Evolutionary conservation across 2,329 filamentous ascomycete genomes (phyloP), one percentile per base, ranked within the genome.

Genomic region (Verticillium klebahnii): DNA sequence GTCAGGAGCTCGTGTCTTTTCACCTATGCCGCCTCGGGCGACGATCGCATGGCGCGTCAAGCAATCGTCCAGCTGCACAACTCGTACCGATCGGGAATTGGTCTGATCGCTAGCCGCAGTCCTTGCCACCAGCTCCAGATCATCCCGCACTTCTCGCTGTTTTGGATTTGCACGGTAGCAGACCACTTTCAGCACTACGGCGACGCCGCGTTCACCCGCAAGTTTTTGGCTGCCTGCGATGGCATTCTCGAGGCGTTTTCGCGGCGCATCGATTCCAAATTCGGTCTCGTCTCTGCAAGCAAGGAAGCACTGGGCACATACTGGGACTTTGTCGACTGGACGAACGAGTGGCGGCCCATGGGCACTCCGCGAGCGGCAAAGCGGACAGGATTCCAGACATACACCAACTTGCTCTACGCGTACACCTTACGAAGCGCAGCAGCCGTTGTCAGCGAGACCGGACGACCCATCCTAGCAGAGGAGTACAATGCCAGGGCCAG

Each of bases 241-340:
- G 74, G 72, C 2, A 70, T 77, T 0, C 65, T 77, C 9, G 70
- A 71, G 15, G 73, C 70, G 58, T 74, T 74, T 56, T 61, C 61
- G 31, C 59, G 63, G 5, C 64, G 63, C 19, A 52, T 67, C 19
- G 64, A 67, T 25, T 5, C 39, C 8, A 12, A 54, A 2, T 39
- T 64, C 11, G 65, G 65, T 11, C 63, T 68, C 11, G 57, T 67
- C 1, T 56, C 60, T 1, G 56, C 59, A 32, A 66, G 69, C 2
- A 63, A 71, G 2, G 65, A 67, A 1, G 63, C 67, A 31, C 69
- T 65, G 72, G 0, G 67, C 5, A 70, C 0, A 69, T 54, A 65
- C 11, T 77, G 74, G 74, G 69, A 75, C 56, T 77, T 72, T 57
- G 73, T 75, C 3, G 74, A 77, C 60, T 77, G 74, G 74, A 67